Evolutionary conservation across 441 rosid species (phyloP).

Genomic region (Francoa sonchifolia): DNA sequence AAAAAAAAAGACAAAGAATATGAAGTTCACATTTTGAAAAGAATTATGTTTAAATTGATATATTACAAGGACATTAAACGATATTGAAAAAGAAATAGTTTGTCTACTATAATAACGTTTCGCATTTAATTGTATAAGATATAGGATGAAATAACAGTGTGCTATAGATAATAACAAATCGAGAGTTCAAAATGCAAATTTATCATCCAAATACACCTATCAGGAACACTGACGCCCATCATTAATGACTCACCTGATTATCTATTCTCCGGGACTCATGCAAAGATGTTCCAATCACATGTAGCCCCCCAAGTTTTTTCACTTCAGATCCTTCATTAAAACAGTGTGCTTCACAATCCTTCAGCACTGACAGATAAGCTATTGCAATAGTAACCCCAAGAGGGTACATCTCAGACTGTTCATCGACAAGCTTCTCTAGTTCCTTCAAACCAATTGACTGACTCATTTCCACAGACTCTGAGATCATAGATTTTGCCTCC

Average conservation of each 20-base stretch:
- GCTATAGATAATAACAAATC: too few relatives aligned
- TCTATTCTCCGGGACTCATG: slow-evolving; percentile 97
- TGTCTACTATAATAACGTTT: too few relatives aligned
- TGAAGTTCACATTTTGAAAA: too few relatives aligned
- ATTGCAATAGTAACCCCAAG: slow-evolving; percentile 83
- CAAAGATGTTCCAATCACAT: slow-evolving; percentile 91
- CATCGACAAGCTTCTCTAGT: slow-evolving; percentile 56
- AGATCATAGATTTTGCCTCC: slow-evolving; percentile 59
- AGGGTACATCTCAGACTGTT: slow-evolving; percentile 84
- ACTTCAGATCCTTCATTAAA: slow-evolving; percentile 82
- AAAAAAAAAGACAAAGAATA: slow-evolving; percentile 3
- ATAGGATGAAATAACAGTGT: background rate
- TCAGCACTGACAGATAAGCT: slow-evolving; percentile 70
- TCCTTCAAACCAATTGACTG: slow-evolving; percentile 47
- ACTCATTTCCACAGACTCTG: slow-evolving; percentile 76
- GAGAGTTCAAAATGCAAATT: background rate
- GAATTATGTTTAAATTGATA: slow-evolving; percentile 6
- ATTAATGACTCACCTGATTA: slow-evolving; percentile 68
- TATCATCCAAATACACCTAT: too few relatives aligned
- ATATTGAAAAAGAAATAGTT: background rate
- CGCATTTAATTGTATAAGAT: too few relatives aligned
- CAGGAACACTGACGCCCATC: too few relatives aligned
- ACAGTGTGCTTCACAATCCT: slow-evolving; percentile 87
- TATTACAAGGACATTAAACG: background rate
- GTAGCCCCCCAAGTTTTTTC: slow-evolving; percentile 92